A percentile compares a stretch with the other conserved stretches of the same genome.
phyloP scores from a whole-genome alignment of 169 alveolate species.

The Plasmodium sp. region DNA sequence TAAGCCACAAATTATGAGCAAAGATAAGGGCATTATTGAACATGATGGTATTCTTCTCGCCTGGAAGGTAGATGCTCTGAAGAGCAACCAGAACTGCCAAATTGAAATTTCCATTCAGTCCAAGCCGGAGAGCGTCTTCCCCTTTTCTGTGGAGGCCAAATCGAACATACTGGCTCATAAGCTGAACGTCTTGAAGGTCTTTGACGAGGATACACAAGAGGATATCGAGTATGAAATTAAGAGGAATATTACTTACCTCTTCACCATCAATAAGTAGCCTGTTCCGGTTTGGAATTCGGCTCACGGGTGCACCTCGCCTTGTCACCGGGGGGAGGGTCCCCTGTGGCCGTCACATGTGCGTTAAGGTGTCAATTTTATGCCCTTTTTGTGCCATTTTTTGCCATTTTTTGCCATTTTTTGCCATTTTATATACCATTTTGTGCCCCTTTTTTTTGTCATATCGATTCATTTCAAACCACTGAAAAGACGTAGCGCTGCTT shows the following conservation, averaged over 20 bases:
- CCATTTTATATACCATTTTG: background rate
- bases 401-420: background rate
- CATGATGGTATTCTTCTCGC: conserved; percentile 67
- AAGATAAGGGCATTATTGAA: conserved; percentile 67
- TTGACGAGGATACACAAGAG: conserved; percentile 65
- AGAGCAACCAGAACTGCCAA: conserved; percentile 62
- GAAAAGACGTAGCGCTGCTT: background rate
- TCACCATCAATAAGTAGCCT: conserved; percentile 51
- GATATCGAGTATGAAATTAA: conserved; percentile 64
- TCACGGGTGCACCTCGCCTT: background rate
- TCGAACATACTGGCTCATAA: conserved; percentile 58
- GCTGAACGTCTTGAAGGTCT: conserved; percentile 49
- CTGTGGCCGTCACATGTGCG: background rate
- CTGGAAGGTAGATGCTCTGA: conserved; percentile 48
- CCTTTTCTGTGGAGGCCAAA: conserved; percentile 74
- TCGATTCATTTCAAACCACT: background rate
- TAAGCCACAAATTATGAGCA: conserved; percentile 69
- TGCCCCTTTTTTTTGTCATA: background rate
- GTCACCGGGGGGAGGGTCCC: background rate
- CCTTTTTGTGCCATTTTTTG: background rate
- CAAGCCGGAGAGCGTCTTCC: conserved; percentile 60
- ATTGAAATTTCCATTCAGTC: conserved; percentile 73
- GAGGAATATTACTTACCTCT: conserved; percentile 57
- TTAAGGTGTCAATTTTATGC: background rate
- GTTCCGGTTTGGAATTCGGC: background rate